Base-by-base conservation (phyloP, 768 basidiomycete genomes). In the Pisolithus orientalis region DNA sequence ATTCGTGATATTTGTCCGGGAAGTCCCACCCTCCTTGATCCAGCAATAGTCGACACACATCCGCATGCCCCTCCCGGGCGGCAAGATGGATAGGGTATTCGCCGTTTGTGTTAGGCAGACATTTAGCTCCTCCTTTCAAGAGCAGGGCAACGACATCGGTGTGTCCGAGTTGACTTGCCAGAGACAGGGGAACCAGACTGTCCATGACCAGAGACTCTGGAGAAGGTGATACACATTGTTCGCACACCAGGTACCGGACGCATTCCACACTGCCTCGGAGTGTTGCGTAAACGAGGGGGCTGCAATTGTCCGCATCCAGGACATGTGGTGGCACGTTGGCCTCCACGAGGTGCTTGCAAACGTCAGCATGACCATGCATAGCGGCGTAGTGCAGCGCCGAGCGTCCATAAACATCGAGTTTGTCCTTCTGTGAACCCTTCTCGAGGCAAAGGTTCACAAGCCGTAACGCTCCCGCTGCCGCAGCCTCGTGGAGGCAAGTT, bases 31-130 rank as follows among this genome's bases (percentile, higher is more conserved):
- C 91, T 46, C 82, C 85, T 39, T 82, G 82, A 29, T 74, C 74
- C 4, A 93, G 72, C 32, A 99, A 80, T 6, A 92, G 68, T 53
- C 71, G 76, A 66, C 94, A 95, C 17, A 96, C 82, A n/a, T 84
- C 80, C 7, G 79, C 79, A 57, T 96, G 94, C 4, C 96, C 96
- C 63, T 92, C 88, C 52, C 90, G 82, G 7, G 94, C 94, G 24
- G 96, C 95, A 24, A 98, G 80, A 70, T 99, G 96, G 60, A 95
- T 90, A 0, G 96, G 94, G 63, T 90, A 97, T 66, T 96, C 88
- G n/a, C 96, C 96, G 55, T 93, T 96, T 51, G 83, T 90, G 62
- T 97, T 96, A 1, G 94, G 81, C 16, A 89, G 57, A 55, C 87
- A 86, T 45, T 78, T 76, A 4, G 90, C 92, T 13, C 90, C 91